Base-by-base conservation (phyloP, 2,329 filamentous ascomycete genomes). In the Phoma sp. region DNA sequence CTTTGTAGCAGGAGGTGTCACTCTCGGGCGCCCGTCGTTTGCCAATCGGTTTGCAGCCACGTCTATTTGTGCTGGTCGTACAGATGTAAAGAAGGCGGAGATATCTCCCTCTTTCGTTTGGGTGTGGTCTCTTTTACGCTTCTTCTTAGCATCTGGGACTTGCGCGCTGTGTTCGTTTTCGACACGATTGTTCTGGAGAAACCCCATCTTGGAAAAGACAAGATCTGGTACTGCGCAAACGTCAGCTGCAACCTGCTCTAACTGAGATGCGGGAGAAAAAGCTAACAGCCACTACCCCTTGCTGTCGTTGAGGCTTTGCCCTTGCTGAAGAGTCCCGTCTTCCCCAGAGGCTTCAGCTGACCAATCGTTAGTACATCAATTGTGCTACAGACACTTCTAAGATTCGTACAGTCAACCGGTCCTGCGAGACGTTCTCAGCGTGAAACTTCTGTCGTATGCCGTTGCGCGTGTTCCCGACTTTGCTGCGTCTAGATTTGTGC, bases 201-300 rank as follows among this genome's bases (percentile, higher is more conserved):
- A 82, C 22, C 73, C 77, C 77, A 82, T 80, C 61, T 82, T 79
- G 25, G 80, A 80, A 67, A 83, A 83, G 25, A 79, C 77, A 36
- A 82, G 73, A 66, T 83, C 80, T 25, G 80, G 80, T 45, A 82
- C 81, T 83, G 62, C 52, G 56, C 37, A 38, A 41, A 43, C 46
- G 47, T 71, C 54, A 74, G 61, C 37, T 50, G 59, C 60, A 51
- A 35, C 51, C 41, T 55, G 40, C 48, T 41, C 32, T 50, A 55
- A 51, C 48, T 49, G 51, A 51, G 43, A 39, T 51, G 59, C 52
- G 53, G 50, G 48, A 36, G 41, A 45, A 21, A 48, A 49, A 25
- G 65, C 72, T 67, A 67, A 80, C 80, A 67, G 61, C 78, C 78
- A 63, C 73, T 72, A 21, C 78, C 74, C 58, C 68, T 75, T 52